Conservation (phyloP, 2,329 filamentous ascomycete species). For the Aspergillus fijiensis region DNA sequence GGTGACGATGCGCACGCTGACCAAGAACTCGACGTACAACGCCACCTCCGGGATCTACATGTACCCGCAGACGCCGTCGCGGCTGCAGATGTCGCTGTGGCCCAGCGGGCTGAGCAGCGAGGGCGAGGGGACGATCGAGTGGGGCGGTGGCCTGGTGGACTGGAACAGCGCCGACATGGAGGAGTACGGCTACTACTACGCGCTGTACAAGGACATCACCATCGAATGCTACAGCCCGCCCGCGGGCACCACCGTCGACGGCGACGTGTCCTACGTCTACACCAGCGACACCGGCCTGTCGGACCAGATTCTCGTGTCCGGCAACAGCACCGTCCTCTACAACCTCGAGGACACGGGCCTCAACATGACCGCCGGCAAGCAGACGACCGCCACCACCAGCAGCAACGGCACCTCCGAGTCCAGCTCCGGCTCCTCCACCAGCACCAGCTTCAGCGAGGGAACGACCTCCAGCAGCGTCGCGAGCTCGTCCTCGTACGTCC, state of each 20-base stretch:
- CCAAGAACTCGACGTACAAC: conserved; percentile 4
- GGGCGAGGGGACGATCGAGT: conserved; percentile 1
- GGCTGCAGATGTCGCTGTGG: conserved; percentile 7
- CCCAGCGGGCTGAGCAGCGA: not conserved
- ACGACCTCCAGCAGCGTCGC: not conserved
- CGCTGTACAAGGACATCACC: conserved; percentile 5
- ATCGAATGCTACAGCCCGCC: conserved; percentile 2
- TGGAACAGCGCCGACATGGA: conserved; percentile 3
- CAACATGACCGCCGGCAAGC: conserved; percentile 3
- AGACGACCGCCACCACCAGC: not conserved
- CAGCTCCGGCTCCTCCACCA: not conserved
- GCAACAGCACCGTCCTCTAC: conserved; percentile 3
- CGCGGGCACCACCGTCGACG: not conserved
- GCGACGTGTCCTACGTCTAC: conserved; percentile 2
- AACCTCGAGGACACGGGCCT: conserved; percentile 4
- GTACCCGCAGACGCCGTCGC: conserved; percentile 6
- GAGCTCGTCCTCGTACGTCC: not conserved
- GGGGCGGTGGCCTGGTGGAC: conserved; percentile 3
- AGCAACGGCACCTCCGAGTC: not conserved
- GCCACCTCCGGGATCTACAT: not conserved
- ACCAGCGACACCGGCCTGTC: conserved; percentile 7
- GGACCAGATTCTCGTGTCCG: not conserved
- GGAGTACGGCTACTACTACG: conserved; percentile 8
- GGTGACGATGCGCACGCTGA: conserved; percentile 1
- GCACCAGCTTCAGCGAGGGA: not conserved